These are phyloP conservation scores for Phytophthora nicotianae DNA, from an alignment of 352 stramenopile genomes.

Conservation along the genomic window DNA sequence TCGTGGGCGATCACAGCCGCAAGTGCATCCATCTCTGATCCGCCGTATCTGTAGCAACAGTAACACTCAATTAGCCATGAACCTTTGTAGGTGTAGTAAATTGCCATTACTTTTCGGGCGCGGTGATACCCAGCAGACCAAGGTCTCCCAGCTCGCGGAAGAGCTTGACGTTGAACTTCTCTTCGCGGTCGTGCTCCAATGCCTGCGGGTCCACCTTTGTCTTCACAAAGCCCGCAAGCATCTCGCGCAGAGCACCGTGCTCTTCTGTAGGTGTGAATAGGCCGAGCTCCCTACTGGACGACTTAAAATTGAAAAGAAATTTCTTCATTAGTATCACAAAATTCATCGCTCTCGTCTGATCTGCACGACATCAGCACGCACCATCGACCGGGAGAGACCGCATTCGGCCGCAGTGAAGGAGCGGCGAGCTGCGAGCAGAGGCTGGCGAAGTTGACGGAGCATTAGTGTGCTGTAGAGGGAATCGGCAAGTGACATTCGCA, in stretches of 20 bases:
- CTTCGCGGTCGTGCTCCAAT: slow-evolving; percentile 94
- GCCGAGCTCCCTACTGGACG: slow-evolving; percentile 49
- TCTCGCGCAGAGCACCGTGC: slow-evolving; percentile 90
- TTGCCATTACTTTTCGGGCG: slow-evolving; percentile 85
- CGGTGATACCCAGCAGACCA: slow-evolving; percentile 96
- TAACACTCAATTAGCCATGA: background rate
- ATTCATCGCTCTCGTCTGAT: background rate
- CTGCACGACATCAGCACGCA: slow-evolving; percentile 11
- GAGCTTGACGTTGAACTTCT: slow-evolving; percentile 97
- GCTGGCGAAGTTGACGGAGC: slow-evolving; percentile 36
- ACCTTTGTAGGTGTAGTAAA: background rate
- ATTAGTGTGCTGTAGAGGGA: slow-evolving; percentile 18
- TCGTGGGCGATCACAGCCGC: slow-evolving; percentile 95
- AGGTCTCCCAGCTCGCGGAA: slow-evolving; percentile 96
- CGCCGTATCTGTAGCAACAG: slow-evolving; percentile 83
- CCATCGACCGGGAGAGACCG: slow-evolving; percentile 23
- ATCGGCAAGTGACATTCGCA: slow-evolving; percentile 16
- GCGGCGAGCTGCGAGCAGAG: slow-evolving; percentile 21
- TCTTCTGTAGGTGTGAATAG: slow-evolving; percentile 91
- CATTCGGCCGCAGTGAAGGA: slow-evolving; percentile 14
- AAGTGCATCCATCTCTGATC: slow-evolving; percentile 95
- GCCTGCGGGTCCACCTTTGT: slow-evolving; percentile 98
- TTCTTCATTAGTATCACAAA: slow-evolving; percentile 7
- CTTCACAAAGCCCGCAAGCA: slow-evolving; percentile 94
- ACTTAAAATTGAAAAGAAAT: slow-evolving; percentile 21